phyloP scores from a whole-genome alignment of 352 stramenopile genomes.

The Lagenidium giganteum region DNA sequence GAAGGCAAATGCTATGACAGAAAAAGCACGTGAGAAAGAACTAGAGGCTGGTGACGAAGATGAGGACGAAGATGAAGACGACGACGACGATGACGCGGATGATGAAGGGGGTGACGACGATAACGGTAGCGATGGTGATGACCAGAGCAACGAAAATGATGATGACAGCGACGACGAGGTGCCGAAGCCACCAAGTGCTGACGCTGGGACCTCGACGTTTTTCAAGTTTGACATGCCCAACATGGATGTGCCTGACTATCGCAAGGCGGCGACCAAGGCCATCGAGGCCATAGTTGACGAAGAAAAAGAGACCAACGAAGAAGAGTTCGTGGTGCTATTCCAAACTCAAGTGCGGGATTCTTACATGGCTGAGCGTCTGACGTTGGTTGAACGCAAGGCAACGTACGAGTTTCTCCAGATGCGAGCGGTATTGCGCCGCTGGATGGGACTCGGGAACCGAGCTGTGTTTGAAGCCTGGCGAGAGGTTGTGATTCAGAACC shows the following conservation, averaged over 20 bases:
- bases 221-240: conserved; percentile 52
- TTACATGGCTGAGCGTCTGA: conserved; percentile 44
- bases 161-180: conserved; percentile 11
- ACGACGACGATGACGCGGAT: conserved; percentile 4
- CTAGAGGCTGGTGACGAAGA: conserved; percentile 12
- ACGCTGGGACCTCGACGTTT: conserved; percentile 16
- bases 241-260: conserved; percentile 37
- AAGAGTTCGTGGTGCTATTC: conserved; percentile 41
- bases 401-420: conserved; percentile 60
- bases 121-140: conserved; percentile 8
- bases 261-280: conserved; percentile 22
- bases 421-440: conserved; percentile 43
- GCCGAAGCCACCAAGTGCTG: conserved; percentile 1
- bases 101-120: conserved; percentile 16
- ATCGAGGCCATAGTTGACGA: conserved; percentile 35
- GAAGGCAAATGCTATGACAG: conserved; percentile 14
- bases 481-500: conserved; percentile 32
- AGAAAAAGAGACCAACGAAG: conserved; percentile 23
- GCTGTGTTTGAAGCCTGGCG: conserved; percentile 60
- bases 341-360: conserved; percentile 35
- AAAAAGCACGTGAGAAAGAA: conserved; percentile 21
- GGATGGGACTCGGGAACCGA: conserved; percentile 44
- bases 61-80: conserved; percentile 6
- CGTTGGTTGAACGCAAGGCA: conserved; percentile 33
- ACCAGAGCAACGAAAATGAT: conserved; percentile 7